phyloP scores from a whole-genome alignment of 331 rosid genomes.

The Stylosanthes scabra region DNA sequence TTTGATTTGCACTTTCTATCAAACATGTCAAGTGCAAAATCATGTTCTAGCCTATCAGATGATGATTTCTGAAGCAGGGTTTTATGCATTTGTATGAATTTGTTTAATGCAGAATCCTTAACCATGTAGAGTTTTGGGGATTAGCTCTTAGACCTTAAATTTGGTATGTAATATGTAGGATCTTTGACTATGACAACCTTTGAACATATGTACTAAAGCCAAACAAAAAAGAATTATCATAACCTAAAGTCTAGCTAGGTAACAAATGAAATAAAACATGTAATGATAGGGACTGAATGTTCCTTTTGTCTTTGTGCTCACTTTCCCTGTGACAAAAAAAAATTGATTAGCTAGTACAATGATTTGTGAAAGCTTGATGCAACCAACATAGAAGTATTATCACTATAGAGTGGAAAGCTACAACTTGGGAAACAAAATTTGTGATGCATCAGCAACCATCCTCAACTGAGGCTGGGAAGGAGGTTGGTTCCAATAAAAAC shows the following conservation, averaged over 20 bases:
- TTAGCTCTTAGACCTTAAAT: not conserved
- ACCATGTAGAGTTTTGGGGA: not conserved
- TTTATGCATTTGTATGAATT: slow-evolving; percentile 2
- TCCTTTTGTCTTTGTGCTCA: not conserved
- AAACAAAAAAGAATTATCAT: not conserved
- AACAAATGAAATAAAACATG: not conserved
- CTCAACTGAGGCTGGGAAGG: slow-evolving; percentile 33
- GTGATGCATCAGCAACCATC: not conserved
- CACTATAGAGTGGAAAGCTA: slow-evolving; percentile 3
- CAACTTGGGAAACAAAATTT: slow-evolving; percentile 23
- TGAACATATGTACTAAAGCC: not conserved
- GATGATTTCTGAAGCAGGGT: slow-evolving; percentile 56
- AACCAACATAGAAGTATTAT: no score
- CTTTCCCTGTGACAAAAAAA: not conserved
- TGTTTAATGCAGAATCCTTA: slow-evolving; percentile 24
- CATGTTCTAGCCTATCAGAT: slow-evolving; percentile 57
- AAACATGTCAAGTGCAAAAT: slow-evolving; percentile 39
- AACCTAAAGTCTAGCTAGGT: not conserved
- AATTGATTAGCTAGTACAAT: not conserved
- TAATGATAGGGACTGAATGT: no score
- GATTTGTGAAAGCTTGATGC: not conserved
- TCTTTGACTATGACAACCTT: slow-evolving; percentile 6
- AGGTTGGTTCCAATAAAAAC: slow-evolving; percentile 38
- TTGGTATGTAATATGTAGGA: not conserved
- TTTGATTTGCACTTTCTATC: slow-evolving; percentile 57